Conservation (phyloP, 1,139 yeast species). For the Kurtzmaniella quercitrusa region DNA sequence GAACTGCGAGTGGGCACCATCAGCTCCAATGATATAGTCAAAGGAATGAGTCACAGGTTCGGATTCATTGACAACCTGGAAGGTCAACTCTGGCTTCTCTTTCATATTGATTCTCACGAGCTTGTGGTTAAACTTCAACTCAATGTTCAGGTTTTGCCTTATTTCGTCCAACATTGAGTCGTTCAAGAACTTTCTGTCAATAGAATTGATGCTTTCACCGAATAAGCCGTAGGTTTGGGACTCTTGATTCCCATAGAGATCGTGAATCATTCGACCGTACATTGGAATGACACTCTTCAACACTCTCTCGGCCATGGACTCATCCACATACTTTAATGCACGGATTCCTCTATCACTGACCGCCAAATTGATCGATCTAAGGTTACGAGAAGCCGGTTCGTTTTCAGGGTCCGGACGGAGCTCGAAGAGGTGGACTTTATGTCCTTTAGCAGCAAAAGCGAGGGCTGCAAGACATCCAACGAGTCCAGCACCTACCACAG, state of each 20-base stretch:
- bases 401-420: slow-evolving; percentile 39
- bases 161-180: slow-evolving; percentile 61
- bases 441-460: slow-evolving; percentile 73
- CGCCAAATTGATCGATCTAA: slow-evolving; percentile 81
- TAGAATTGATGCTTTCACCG: slow-evolving; percentile 83
- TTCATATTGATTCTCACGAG: slow-evolving; percentile 35
- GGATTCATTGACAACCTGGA: slow-evolving; percentile 15
- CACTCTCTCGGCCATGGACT: slow-evolving; percentile 51
- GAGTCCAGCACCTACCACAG: slow-evolving; percentile 77
- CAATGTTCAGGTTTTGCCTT: slow-evolving; percentile 38
- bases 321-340: slow-evolving; percentile 62
- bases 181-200: slow-evolving; percentile 72
- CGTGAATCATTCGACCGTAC: slow-evolving; percentile 89
- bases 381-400: slow-evolving; percentile 26
- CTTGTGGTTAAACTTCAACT: slow-evolving; percentile 55
- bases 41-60: slow-evolving; percentile 20
- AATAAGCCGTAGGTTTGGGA: slow-evolving; percentile 77
- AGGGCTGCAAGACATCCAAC: slow-evolving; percentile 88
- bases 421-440: slow-evolving; percentile 67
- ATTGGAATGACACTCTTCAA: slow-evolving; percentile 70
- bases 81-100: slow-evolving; percentile 20
- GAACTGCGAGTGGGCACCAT: slow-evolving; percentile 79
- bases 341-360: slow-evolving; percentile 79
- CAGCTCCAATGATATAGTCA: slow-evolving; percentile 76
- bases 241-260: slow-evolving; percentile 55